Evolutionary conservation across 1,284 basidiomycete genomes (phyloP).

Genomic region (Leccinum subrobustum): DNA sequence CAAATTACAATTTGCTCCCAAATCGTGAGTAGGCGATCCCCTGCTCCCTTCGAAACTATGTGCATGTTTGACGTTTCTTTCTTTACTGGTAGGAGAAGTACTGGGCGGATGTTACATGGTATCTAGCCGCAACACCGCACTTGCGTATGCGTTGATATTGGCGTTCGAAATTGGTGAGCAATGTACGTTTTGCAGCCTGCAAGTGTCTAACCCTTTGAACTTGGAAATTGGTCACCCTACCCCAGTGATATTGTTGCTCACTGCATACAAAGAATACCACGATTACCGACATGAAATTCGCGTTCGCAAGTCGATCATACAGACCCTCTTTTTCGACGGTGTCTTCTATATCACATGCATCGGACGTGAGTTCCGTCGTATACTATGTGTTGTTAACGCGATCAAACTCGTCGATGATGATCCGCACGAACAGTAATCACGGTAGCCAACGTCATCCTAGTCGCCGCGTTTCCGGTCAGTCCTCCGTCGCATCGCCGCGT

Average conservation of each 20-base stretch:
- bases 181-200: neutral
- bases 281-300: neutral
- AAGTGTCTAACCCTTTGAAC: neutral
- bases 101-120: neutral
- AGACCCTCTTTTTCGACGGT: neutral
- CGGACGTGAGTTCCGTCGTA: neutral
- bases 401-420: neutral
- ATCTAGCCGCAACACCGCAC: neutral
- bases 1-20: neutral
- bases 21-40: neutral
- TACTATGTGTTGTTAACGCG: neutral
- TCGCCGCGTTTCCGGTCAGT: neutral
- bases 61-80: neutral
- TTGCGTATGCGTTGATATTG: neutral
- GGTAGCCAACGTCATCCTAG: neutral
- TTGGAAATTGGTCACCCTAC: neutral
- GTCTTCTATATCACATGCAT: slow-evolving; percentile 1
- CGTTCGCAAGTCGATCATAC: neutral
- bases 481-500: neutral
- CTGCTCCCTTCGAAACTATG: neutral
- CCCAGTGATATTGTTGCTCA: neutral
- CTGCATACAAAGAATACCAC: neutral
- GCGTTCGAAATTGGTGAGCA: neutral
- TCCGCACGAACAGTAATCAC: neutral
- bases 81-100: neutral